Conservation (phyloP, 371 early-diverging fungal genomes). For the Neoconidiobolus thromboides region DNA sequence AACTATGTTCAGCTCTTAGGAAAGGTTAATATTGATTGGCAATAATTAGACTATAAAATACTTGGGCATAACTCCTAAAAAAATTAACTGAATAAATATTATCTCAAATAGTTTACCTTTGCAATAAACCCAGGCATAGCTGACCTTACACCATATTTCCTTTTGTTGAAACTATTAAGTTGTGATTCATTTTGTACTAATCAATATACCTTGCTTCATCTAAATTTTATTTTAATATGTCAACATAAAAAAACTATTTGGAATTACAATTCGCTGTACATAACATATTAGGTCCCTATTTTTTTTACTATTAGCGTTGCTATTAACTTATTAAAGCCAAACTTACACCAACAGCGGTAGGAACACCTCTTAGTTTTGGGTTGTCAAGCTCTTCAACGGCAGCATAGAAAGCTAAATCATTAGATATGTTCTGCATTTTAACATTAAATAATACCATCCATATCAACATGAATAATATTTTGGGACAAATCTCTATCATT, state of each 20-base stretch:
- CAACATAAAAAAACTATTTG: not conserved
- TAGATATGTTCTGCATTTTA: not conserved
- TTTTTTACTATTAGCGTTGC: not conserved
- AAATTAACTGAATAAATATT: not conserved
- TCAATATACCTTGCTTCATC: not conserved
- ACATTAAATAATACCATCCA: constrained; percentile 23
- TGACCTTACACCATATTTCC: constrained; percentile 5
- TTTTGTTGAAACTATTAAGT: not conserved
- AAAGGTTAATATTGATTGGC: not conserved
- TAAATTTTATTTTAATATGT: not conserved
- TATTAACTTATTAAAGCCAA: not conserved
- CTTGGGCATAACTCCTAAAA: constrained; percentile 4
- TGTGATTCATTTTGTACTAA: not conserved
- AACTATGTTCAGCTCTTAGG: constrained; percentile 3
- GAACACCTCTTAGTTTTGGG: constrained; percentile 26
- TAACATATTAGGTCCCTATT: not conserved
- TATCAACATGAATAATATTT: constrained; percentile 41
- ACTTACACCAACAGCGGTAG: constrained; percentile 45
- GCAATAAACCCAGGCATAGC: constrained; percentile 7
- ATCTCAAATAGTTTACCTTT: not conserved
- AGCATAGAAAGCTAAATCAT: constrained; percentile 38
- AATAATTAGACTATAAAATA: not conserved
- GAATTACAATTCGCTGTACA: not conserved
- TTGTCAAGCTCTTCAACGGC: constrained; percentile 45
- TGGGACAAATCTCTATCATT: constrained; percentile 1